Base-by-base conservation (phyloP, 345 rosid genomes). In the Lepidium aucheri region DNA sequence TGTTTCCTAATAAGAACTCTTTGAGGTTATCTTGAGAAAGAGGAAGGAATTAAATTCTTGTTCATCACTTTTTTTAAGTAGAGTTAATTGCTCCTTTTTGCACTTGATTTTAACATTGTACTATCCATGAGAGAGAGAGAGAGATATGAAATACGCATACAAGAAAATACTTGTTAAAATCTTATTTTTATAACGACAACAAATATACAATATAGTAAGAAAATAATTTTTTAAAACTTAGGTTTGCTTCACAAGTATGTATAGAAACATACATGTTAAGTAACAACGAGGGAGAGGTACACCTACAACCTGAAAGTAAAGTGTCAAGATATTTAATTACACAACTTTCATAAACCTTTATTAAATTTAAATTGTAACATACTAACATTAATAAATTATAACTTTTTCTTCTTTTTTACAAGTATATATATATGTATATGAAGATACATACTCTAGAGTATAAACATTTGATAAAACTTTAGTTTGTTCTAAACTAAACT, bases 21-120 rank as follows among this genome's bases (percentile, higher is more conserved):
- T 71, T 74, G 57, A 53, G 77, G 72, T 75, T 74, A 76, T 69
- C 78, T 77, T 71, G 67, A 69, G 82, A 80, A 72, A 60, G 74
- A 80, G 75, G 78, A 79, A 81, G 83, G 89, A 82, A 84, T 77
- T 77, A 26, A 63, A 76, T 82, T 79, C 82, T 78, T 68, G 58
- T 65, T 78, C 78, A 68, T 76, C 81, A 69, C 84, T 80, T 84
- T 28, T 28, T 81, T 76, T 77, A 20, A 46, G 63, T 46, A 36
- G 55, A 54, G 54, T 52, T 69, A 49, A 53, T 56, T 76, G 45
- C 45, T 46, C 51, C 50, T 69, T 67, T 40, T 63, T 54, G 66
- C 78, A 63, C 45, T 61, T 74, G 74, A 68, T 61, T 43, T 55
- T 52, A 63, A 42, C 63, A 66, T 32, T 67, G 64, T 53, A 73